These are phyloP conservation scores for Emydomyces testavorans DNA, from an alignment of 2,329 filamentous ascomycete genomes.

Conservation along the genomic window DNA sequence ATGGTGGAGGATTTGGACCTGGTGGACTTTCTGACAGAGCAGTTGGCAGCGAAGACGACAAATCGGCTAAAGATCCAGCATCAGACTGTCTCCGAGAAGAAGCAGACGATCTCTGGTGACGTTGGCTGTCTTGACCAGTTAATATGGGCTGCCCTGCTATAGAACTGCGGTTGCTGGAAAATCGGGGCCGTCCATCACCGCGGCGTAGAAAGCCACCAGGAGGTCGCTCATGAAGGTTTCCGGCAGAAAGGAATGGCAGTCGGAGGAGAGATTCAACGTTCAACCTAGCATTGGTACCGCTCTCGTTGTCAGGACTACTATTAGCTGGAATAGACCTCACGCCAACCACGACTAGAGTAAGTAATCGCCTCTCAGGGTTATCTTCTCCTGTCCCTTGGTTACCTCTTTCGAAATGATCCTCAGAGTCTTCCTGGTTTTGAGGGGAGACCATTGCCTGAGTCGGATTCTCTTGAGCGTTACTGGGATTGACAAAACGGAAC, in stretches of 20 bases:
- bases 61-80: slow-evolving; percentile 21
- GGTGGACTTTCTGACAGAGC: slow-evolving; percentile 45
- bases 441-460: slow-evolving; percentile 20
- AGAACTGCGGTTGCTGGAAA: slow-evolving; percentile 43
- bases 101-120: slow-evolving; percentile 38
- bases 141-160: slow-evolving; percentile 42
- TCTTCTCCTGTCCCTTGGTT: slow-evolving; percentile 28
- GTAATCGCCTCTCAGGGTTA: slow-evolving; percentile 45
- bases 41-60: slow-evolving; percentile 32
- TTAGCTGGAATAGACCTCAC: slow-evolving; percentile 53
- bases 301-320: slow-evolving; percentile 33
- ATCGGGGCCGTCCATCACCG: slow-evolving; percentile 44
- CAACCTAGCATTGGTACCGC: slow-evolving; percentile 14
- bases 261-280: slow-evolving; percentile 34
- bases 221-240: slow-evolving; percentile 33
- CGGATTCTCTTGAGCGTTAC: slow-evolving; percentile 22
- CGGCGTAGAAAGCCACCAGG: slow-evolving; percentile 43
- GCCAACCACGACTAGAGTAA: slow-evolving; percentile 58
- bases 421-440: slow-evolving; percentile 19
- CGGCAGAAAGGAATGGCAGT: slow-evolving; percentile 36
- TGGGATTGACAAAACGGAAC: slow-evolving; percentile 53
- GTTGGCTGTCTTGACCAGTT: slow-evolving; percentile 42
- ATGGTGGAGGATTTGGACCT: slow-evolving; percentile 51
- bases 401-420: slow-evolving; percentile 32
- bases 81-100: slow-evolving; percentile 27